Percentiles rank a stretch among this genome's conserved stretches.
Conservation (phyloP, 306 rosid species). For the Potentilla sterilis region DNA sequence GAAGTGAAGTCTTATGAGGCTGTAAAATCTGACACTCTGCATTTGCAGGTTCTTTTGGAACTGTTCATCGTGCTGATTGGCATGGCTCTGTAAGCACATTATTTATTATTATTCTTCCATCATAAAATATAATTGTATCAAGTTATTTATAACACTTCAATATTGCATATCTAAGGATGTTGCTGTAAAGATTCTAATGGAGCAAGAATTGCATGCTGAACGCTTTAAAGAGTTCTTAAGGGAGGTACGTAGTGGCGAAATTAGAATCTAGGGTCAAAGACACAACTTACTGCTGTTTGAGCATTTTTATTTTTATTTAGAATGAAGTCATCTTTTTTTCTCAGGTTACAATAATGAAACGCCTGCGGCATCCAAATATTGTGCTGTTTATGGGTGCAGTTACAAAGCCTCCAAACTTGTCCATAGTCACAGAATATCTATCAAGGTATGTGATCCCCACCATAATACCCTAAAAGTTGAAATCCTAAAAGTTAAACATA, state of each 20-base stretch:
- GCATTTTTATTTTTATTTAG: slow-evolving; percentile 25
- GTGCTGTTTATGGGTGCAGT: slow-evolving; percentile 99
- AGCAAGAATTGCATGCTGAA: slow-evolving; percentile 92
- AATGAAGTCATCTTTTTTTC: slow-evolving; percentile 32
- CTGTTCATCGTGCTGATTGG: slow-evolving; percentile 99
- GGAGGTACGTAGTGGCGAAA: slow-evolving; percentile 59
- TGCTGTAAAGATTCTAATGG: slow-evolving; percentile 97
- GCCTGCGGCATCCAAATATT: slow-evolving; percentile 91
- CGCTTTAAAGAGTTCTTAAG: slow-evolving; percentile 83
- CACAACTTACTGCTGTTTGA: neutral
- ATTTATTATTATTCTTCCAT: slow-evolving; percentile 9
- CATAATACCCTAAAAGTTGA: neutral
- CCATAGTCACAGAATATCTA: slow-evolving; percentile 96
- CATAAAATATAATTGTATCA: neutral
- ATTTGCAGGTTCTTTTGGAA: slow-evolving; percentile 95
- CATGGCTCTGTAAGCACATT: slow-evolving; percentile 81
- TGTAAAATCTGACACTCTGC: slow-evolving; percentile 27
- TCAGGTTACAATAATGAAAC: slow-evolving; percentile 96
- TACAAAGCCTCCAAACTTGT: slow-evolving; percentile 89
- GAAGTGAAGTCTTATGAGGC: slow-evolving; percentile 3
- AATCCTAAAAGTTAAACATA: slow-evolving; percentile 6
- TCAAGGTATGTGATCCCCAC: slow-evolving; percentile 57
- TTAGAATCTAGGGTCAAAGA: slow-evolving; percentile 9
- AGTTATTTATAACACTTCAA: neutral
- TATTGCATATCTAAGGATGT: slow-evolving; percentile 61